phyloP scores from a whole-genome alignment of 192 early-diverging fungal genomes.

The Coemansia umbellata region DNA sequence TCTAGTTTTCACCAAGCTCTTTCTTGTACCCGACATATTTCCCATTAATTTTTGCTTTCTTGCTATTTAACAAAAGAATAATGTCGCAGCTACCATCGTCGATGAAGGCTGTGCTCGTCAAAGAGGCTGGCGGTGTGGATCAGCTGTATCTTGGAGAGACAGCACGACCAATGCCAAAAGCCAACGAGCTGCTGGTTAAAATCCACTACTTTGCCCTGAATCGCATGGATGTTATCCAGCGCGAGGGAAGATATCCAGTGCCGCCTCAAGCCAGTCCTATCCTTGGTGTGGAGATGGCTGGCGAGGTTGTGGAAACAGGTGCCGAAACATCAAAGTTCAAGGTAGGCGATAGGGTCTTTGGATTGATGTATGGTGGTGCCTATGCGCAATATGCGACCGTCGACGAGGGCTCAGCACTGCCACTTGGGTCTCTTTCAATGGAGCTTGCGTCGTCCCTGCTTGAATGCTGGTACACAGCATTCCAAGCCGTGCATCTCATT shows the following conservation, averaged over 20 bases:
- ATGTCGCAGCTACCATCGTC: background rate
- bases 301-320: conserved; percentile 55
- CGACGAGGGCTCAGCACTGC: conserved; percentile 57
- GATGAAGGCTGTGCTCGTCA: conserved; percentile 53
- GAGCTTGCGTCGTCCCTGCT: conserved; percentile 68
- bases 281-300: conserved; percentile 73
- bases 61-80: too few species aligned
- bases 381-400: conserved; percentile 73
- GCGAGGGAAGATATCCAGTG: conserved; percentile 65
- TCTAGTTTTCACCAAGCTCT: too few species aligned
- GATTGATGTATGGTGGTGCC: conserved; percentile 68
- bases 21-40: too few species aligned
- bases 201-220: conserved; percentile 64
- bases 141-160: conserved; percentile 52
- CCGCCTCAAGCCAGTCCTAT: conserved; percentile 60
- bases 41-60: too few species aligned
- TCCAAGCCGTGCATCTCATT: conserved; percentile 64
- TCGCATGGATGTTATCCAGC: conserved; percentile 74
- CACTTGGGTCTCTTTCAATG: conserved; percentile 52
- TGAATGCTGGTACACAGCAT: conserved; percentile 78
- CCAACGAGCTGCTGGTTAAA: conserved; percentile 54
- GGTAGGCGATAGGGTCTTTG: conserved; percentile 67
- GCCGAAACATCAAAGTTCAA: conserved; percentile 49
- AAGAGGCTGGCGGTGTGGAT: conserved; percentile 48
- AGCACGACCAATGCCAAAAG: conserved; percentile 33